A percentile compares a stretch with the other conserved stretches of the same genome.
These are phyloP conservation scores for Scheffersomyces stambukii DNA, from an alignment of 1,139 yeast genomes.

Conservation along the genomic window DNA sequence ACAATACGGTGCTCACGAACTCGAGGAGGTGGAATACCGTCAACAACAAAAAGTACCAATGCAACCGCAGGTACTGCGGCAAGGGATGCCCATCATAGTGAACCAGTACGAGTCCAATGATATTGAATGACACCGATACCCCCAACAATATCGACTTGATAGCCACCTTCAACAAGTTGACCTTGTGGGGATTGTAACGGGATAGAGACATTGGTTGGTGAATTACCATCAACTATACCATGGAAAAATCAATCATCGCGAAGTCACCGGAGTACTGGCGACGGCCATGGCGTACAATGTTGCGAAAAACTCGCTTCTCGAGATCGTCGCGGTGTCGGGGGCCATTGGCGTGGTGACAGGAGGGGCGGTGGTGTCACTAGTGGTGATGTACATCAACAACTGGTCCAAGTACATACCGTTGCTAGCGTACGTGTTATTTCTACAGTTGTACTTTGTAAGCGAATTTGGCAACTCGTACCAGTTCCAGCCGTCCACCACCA, in stretches of 20 bases:
- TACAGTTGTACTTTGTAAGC: conserved; percentile 22
- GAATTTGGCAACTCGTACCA: conserved; percentile 27
- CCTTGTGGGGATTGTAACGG: conserved; percentile 24
- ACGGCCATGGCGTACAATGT: conserved; percentile 10
- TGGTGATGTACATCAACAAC: conserved; percentile 1
- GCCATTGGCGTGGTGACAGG: conserved; percentile 9
- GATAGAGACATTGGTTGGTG: conserved; percentile 1
- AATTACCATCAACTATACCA: not conserved
- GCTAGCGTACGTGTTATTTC: conserved; percentile 16
- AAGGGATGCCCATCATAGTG: too few relatives aligned
- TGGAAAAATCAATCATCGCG: too few relatives aligned
- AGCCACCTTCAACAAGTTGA: conserved; percentile 28
- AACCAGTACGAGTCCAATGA: conserved; percentile 19
- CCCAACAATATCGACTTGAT: conserved; percentile 33
- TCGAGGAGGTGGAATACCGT: conserved; percentile 76
- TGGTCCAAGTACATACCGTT: conserved; percentile 6
- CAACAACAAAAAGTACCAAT: conserved; percentile 53
- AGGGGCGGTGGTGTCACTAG: conserved; percentile 3
- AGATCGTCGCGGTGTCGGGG: conserved; percentile 15
- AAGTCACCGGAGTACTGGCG: not conserved
- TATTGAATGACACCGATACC: conserved; percentile 15
- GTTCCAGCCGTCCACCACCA: conserved; percentile 23
- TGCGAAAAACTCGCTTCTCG: conserved; percentile 18
- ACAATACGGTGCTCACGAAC: conserved; percentile 71
- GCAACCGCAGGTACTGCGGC: too few relatives aligned